Conservation (phyloP, 495 filamentous ascomycete genomes). For the Aspergillus asperescens region DNA sequence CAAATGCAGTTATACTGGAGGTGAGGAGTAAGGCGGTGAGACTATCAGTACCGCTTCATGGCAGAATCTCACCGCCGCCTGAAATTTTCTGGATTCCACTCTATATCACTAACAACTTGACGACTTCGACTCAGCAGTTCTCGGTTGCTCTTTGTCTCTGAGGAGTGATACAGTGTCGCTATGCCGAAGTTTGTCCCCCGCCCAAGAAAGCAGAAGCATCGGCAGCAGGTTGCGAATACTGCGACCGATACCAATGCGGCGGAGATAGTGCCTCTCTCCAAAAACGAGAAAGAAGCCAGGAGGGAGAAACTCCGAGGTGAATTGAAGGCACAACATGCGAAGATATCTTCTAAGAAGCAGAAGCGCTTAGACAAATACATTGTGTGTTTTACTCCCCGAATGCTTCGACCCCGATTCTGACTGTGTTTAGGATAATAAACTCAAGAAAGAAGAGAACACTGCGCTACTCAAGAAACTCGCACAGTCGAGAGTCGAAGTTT, state of each 20-base stretch:
- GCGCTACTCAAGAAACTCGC: conserved; percentile 79
- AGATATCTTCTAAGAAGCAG: conserved; percentile 84
- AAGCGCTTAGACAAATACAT: conserved; percentile 97
- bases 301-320: conserved; percentile 65
- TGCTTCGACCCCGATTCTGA: conserved; percentile 16
- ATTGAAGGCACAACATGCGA: conserved; percentile 52
- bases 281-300: conserved; percentile 62
- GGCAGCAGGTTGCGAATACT: conserved; percentile 23
- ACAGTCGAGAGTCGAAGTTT: conserved; percentile 73
- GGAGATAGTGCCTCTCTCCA: conserved; percentile 62
- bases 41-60: conserved; percentile 2
- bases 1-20: too few relatives aligned
- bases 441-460: conserved; percentile 88
- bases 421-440: conserved; percentile 66
- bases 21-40: too few relatives aligned
- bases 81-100: conserved; percentile 16
- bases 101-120: conserved; percentile 1
- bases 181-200: conserved; percentile 77
- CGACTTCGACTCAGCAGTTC: neutral
- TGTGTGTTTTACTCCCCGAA: conserved; percentile 34
- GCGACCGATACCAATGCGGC: conserved; percentile 61
- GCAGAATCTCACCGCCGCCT: conserved; percentile 21
- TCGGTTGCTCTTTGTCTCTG: neutral
- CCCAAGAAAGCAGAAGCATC: conserved; percentile 68
- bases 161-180: conserved; percentile 10